Base-by-base conservation (phyloP, 2,329 filamentous ascomycete species). In the Periconia sp. region DNA sequence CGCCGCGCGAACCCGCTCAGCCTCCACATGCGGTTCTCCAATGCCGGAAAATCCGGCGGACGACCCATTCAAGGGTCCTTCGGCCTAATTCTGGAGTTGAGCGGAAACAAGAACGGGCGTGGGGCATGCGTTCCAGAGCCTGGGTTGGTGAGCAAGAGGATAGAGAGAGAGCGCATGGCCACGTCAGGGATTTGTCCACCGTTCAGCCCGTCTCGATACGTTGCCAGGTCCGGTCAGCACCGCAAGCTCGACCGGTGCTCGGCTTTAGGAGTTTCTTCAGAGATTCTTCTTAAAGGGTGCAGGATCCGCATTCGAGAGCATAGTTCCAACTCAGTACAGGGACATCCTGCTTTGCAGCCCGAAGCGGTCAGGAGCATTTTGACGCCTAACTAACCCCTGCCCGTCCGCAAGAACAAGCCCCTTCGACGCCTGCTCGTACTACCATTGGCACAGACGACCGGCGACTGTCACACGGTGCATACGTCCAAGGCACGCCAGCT, bases 401-500 rank as follows among this genome's bases (percentile, higher is more conserved):
- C 30, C 34, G 29, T 33, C 31, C 34, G 22, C 34, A 17, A 35
- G 33, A 18, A 13, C 35, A 35, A 28, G 16, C 36, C 39, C 36
- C 38, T 33, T 21, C 37, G 30, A 36, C 30, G 22, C 36, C 18
- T 38, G 39, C 29, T 15, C 28, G 31, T 41, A 29, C 42, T 46
- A 34, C 40, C 31, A 57, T 59, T 60, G 57, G 54, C 41, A 31
- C 29, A 17, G 33, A 22, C n/a, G 22, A 16, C 40, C 43, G 46
- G 41, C 47, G 40, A 16, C 30, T 12, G 30, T 42, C 46, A 49
- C 40, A 43, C 37, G 33, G 19, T 40, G 43, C 40, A 47, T 50
- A 46, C 47, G 40, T 40, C 55, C 57, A 52, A 57, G 51, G 45
- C 48, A 56, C 55, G 50, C 54, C 54, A 56, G 53, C 47, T 34